These are phyloP conservation scores for Hypsizygus ulmarius DNA, from an alignment of 1,284 basidiomycete species.

Conservation along the genomic window DNA sequence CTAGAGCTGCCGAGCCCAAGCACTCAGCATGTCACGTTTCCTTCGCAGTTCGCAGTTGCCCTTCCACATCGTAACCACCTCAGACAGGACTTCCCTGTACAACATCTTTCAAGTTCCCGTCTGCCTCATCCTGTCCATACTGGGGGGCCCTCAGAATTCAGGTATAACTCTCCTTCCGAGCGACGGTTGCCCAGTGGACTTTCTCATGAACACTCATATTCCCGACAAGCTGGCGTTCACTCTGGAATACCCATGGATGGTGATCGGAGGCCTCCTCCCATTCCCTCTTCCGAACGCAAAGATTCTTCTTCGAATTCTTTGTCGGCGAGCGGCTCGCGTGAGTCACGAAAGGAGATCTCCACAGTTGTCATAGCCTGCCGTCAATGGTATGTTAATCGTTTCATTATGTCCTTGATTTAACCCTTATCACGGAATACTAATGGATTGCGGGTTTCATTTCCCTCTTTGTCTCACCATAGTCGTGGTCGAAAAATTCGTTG, in stretches of 20 bases:
- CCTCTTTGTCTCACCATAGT: conserved; percentile 39
- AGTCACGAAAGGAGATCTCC: conserved; percentile 56
- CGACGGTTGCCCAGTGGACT: conserved; percentile 47
- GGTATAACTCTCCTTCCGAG: conserved; percentile 34
- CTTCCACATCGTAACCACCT: conserved; percentile 42
- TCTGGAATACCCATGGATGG: conserved; percentile 32
- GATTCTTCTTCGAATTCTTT: conserved; percentile 31
- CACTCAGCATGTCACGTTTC: conserved; percentile 35
- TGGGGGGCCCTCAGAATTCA: conserved; percentile 33
- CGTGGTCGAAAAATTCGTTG: conserved; percentile 80
- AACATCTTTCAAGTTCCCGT: conserved; percentile 39
- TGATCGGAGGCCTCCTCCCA: conserved; percentile 38
- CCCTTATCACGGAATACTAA: conserved; percentile 39
- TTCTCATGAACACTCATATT: conserved; percentile 42
- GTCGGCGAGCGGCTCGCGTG: conserved; percentile 28
- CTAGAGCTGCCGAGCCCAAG: conserved; percentile 39
- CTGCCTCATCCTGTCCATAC: conserved; percentile 33
- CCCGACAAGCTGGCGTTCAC: conserved; percentile 29
- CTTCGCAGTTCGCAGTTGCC: conserved; percentile 29
- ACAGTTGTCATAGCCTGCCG: conserved; percentile 69
- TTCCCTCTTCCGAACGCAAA: conserved; percentile 33
- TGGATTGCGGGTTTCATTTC: conserved; percentile 25
- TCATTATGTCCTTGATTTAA: conserved; percentile 36
- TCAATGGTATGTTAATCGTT: conserved; percentile 49
- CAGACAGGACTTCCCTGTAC: conserved; percentile 39